Evolutionary conservation across 805 yeast genomes (phyloP).

Genomic region (Vanderwaltozyma yarrowii): DNA sequence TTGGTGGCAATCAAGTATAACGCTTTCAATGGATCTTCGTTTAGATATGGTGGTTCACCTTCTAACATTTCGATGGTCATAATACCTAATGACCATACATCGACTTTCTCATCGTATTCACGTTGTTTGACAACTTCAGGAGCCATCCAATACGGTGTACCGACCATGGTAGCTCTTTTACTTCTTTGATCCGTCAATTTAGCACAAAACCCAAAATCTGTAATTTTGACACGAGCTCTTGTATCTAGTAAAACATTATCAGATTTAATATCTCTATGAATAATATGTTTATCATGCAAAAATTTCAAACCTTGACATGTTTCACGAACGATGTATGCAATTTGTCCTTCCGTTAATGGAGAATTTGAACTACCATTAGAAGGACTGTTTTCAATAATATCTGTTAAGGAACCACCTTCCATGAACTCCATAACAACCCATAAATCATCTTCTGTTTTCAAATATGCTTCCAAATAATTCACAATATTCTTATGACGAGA

Average conservation of each 20-base stretch:
- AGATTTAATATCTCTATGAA: conserved; percentile 94
- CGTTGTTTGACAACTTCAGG: conserved; percentile 95
- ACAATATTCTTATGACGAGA: conserved; percentile 92
- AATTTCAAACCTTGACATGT: conserved; percentile 86
- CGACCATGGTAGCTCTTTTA: conserved; percentile 97
- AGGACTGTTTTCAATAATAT: conserved; percentile 84
- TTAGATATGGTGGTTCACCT: conserved; percentile 96
- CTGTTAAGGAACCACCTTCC: conserved; percentile 98
- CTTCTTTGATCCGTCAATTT: conserved; percentile 73
- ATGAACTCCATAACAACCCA: conserved; percentile 99
- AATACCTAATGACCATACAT: conserved; percentile 96
- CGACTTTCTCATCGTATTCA: conserved; percentile 95
- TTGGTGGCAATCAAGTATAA: conserved; percentile 89
- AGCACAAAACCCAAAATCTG: conserved; percentile 98
- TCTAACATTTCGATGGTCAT: conserved; percentile 99
- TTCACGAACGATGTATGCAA: conserved; percentile 83
- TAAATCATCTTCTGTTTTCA: conserved; percentile 67
- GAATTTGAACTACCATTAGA: conserved; percentile 29
- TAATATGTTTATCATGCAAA: conserved; percentile 83
- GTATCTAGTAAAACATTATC: conserved; percentile 85
- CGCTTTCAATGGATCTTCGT: conserved; percentile 93
- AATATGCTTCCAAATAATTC: conserved; percentile 83
- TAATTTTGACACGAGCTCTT: conserved; percentile 79
- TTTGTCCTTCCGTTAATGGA: conserved; percentile 70
- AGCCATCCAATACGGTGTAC: conserved; percentile 99